Base-by-base conservation (phyloP, 257 asterid genomes). In the Ilex aquifolium region DNA sequence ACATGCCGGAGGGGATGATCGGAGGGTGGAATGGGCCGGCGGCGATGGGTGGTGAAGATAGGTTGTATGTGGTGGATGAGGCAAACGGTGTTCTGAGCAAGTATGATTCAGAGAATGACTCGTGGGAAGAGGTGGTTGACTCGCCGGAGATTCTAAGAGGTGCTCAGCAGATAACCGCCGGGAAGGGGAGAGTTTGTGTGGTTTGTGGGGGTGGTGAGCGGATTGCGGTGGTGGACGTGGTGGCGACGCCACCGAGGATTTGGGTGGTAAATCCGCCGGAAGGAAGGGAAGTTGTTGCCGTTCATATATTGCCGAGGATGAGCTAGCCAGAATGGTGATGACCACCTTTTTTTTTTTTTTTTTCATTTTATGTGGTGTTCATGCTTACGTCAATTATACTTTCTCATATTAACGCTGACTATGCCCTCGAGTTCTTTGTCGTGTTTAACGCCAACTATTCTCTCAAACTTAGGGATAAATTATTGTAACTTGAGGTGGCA, bases 261-360 rank as follows among this genome's bases (percentile, higher is more conserved):
- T 80, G 82, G 85, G 63, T 29, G n/a, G 66, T 84, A 73, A 69
- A 68, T 62, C 81, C 86, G 2, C 96, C 89, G 0, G 69, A 66
- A 5, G 86, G 73, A 29, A 80, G 73, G 91, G 91, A 86, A 62
- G 85, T 66, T 4, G 58, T 82, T 59, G 72, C 93, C 5, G 77
- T 86, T 44, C 95, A 89, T 68, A 62, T 89, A 46, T 65, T 89
- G 72, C 95, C 96, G 1, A 82, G 89, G 76, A 75, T 84, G 88
- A 62, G 53, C 66, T 42, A 31, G n/a, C 50, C 56, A 13, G 72
- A 79, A 4, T 46, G n/a, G 12, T 42, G 7, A 42, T 11, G 48
- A 11, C 27, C 27, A 21, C 27, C 1, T 21, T 21, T 21, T 21
- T 21, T 21, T 21, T 21, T 21, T 1, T 21, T 21, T 21, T 21